Conservation (phyloP, 441 rosid genomes). For the Omphalea diandra region DNA sequence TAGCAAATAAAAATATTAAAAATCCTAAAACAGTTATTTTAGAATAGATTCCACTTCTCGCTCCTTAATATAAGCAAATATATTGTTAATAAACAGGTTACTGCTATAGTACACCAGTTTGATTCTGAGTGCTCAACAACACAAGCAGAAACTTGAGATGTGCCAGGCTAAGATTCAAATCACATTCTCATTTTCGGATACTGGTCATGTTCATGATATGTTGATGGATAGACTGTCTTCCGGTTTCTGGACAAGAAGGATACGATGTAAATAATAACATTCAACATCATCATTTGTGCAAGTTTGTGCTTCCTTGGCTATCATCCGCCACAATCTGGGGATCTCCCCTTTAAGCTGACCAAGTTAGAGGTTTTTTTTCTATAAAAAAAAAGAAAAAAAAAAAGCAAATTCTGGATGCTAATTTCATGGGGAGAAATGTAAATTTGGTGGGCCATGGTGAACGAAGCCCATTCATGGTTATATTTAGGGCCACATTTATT, state of each 20-base stretch:
- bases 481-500: not conserved
- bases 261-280: slow-evolving; percentile 6
- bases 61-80: no score
- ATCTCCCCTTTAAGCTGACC: no score
- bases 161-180: slow-evolving; percentile 31
- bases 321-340: not conserved
- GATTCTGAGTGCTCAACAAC: slow-evolving; percentile 69
- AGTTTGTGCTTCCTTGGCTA: not conserved
- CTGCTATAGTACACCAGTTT: slow-evolving; percentile 31
- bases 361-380: no score
- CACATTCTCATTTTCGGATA: slow-evolving; percentile 21
- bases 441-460: not conserved
- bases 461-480: not conserved
- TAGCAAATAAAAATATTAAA: no score
- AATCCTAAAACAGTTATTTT: no score
- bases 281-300: not conserved
- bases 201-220: not conserved
- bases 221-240: slow-evolving; percentile 1
- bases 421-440: not conserved
- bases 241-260: slow-evolving; percentile 15
- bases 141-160: slow-evolving; percentile 36
- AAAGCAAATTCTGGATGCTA: not conserved
- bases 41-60: no score
- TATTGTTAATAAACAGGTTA: slow-evolving; percentile 37
- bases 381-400: no score